phyloP scores from a whole-genome alignment of 2,329 filamentous ascomycete genomes.

The Penicillium sumatraense region DNA sequence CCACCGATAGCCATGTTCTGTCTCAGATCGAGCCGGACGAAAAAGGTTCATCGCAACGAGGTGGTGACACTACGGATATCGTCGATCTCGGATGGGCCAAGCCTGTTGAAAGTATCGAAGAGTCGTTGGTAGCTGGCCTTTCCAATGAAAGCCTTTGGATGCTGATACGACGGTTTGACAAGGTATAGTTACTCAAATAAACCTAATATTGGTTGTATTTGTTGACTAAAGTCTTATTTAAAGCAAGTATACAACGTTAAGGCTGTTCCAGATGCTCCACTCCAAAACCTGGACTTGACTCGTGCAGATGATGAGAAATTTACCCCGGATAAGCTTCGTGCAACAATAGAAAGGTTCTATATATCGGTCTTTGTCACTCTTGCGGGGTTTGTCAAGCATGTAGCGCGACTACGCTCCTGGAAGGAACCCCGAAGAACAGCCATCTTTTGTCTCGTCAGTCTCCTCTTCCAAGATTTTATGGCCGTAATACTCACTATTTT shows the following conservation, averaged over 20 bases:
- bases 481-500: neutral
- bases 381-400: constrained; percentile 71
- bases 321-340: constrained; percentile 79
- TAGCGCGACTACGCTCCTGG: constrained; percentile 79
- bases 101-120: constrained; percentile 12
- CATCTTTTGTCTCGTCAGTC: constrained; percentile 63
- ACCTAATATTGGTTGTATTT: neutral
- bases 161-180: constrained; percentile 73
- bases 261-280: constrained; percentile 62
- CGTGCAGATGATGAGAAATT: constrained; percentile 83
- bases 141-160: constrained; percentile 76
- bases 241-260: constrained; percentile 74
- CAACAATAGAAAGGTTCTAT: constrained; percentile 78
- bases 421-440: constrained; percentile 71
- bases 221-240: constrained; percentile 25
- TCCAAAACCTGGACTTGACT: constrained; percentile 77
- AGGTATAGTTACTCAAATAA: constrained; percentile 55
- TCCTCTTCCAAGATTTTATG: neutral
- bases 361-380: constrained; percentile 75
- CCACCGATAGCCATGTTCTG: constrained; percentile 31
- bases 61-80: constrained; percentile 15
- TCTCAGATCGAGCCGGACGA: constrained; percentile 26
- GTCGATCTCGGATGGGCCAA: constrained; percentile 28
- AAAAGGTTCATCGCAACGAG: constrained; percentile 21
- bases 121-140: constrained; percentile 66